Evolutionary conservation across 2,329 filamentous ascomycete genomes (phyloP).

Genomic region (Ophiostoma ulmi): DNA sequence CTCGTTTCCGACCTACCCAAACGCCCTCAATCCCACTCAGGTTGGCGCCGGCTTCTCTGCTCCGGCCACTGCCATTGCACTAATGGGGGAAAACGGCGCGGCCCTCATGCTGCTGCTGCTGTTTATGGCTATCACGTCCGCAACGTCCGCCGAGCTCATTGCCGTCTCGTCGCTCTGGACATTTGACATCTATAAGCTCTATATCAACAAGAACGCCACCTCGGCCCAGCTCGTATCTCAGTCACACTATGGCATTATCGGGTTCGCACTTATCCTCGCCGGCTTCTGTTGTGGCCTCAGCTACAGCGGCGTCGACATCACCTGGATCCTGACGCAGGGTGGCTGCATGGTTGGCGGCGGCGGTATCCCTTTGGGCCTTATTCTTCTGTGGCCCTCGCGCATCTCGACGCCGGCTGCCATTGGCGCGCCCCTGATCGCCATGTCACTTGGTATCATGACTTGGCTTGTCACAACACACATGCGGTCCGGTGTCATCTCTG

Average conservation of each 20-base stretch:
- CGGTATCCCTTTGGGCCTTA: slow-evolving; percentile 35
- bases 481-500: slow-evolving; percentile 34
- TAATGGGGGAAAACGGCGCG: slow-evolving; percentile 37
- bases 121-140: slow-evolving; percentile 45
- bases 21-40: slow-evolving; percentile 32
- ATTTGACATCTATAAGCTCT: slow-evolving; percentile 40
- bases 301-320: slow-evolving; percentile 36
- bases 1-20: slow-evolving; percentile 34
- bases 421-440: slow-evolving; percentile 35
- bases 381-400: slow-evolving; percentile 36
- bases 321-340: slow-evolving; percentile 39
- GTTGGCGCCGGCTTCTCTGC: slow-evolving; percentile 34
- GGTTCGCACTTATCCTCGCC: slow-evolving; percentile 35
- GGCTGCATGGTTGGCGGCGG: slow-evolving; percentile 40
- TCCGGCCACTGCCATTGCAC: slow-evolving; percentile 34
- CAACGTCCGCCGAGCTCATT: slow-evolving; percentile 42
- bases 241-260: slow-evolving; percentile 35
- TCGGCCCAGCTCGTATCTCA: slow-evolving; percentile 31
- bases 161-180: slow-evolving; percentile 38
- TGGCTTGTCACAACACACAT: slow-evolving; percentile 38
- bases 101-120: slow-evolving; percentile 38
- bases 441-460: slow-evolving; percentile 33
- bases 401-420: slow-evolving; percentile 38
- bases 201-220: slow-evolving; percentile 33
- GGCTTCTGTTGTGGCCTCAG: slow-evolving; percentile 37